A percentile compares a stretch with the other conserved stretches of the same genome.
Evolutionary conservation across 352 stramenopile species (phyloP).

Genomic region (Hyphochytrium catenoides): DNA sequence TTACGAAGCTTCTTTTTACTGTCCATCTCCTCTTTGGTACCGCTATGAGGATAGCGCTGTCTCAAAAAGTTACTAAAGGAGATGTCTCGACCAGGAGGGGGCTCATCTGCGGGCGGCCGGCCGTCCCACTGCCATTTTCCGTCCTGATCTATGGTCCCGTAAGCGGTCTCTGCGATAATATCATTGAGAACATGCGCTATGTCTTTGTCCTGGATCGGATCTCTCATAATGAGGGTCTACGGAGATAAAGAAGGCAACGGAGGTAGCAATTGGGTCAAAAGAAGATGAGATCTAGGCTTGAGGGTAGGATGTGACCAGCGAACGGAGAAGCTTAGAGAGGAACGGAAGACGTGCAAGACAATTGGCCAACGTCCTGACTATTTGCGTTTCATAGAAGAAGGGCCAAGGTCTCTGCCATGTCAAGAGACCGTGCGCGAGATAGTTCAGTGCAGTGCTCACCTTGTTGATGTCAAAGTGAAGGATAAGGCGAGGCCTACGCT

Average conservation of each 20-base stretch:
- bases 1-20: conserved; percentile 36
- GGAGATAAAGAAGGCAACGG: too few species aligned
- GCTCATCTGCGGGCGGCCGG: not conserved
- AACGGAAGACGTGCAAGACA: too few species aligned
- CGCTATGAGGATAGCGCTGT: too few species aligned
- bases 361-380: too few species aligned
- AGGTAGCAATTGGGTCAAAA: not conserved
- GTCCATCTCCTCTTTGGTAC: too few species aligned
- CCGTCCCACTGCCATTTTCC: conserved; percentile 18
- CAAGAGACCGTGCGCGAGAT: too few species aligned
- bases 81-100: conserved; percentile 6
- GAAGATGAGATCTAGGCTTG: not conserved
- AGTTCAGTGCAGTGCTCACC: conserved; percentile 13
- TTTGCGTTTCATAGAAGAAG: too few species aligned
- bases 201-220: conserved; percentile 42
- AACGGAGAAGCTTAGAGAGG: too few species aligned
- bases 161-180: conserved; percentile 27
- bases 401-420: too few species aligned
- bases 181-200: conserved; percentile 44
- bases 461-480: conserved; percentile 60
- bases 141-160: conserved; percentile 12
- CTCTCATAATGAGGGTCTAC: conserved; percentile 53
- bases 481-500: conserved; percentile 27
- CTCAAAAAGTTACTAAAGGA: conserved; percentile 36
- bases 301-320: not conserved